These are phyloP conservation scores for baker's yeast (Saccharomyces cerevisiae) DNA, from an alignment of 805 yeast species.

Conservation along the genomic window DNA sequence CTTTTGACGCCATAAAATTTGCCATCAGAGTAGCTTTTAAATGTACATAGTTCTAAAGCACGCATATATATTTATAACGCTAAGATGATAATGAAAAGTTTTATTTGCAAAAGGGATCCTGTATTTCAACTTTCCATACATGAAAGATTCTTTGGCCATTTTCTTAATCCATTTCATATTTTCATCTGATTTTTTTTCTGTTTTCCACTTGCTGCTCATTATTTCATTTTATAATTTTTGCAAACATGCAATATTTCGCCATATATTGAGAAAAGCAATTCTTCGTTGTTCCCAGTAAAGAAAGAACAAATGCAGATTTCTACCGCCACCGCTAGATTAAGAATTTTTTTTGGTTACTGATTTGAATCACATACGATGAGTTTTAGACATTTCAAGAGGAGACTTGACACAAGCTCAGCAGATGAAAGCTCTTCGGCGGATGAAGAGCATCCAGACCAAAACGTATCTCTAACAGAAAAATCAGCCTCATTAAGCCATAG, in stretches of 20 bases:
- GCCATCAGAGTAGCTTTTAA: neutral
- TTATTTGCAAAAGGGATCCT: neutral
- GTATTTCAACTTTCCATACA: neutral
- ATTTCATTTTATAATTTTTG: neutral
- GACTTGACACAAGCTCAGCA: neutral
- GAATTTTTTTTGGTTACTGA: neutral
- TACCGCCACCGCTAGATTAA: neutral
- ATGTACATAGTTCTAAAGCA: neutral
- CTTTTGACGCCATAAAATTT: neutral
- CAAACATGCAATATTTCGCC: neutral
- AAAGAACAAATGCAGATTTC: neutral
- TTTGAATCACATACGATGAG: constrained; percentile 9
- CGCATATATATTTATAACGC: neutral
- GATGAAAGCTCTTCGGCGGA: constrained; percentile 1
- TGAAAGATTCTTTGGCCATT: neutral
- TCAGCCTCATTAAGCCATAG: neutral
- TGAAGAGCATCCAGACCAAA: neutral
- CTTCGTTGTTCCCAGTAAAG: too few relatives aligned
- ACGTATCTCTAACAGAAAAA: neutral
- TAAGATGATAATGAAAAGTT: neutral
- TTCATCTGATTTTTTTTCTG: neutral
- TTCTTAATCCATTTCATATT: neutral
- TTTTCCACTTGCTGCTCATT: neutral
- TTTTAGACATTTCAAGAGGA: constrained; percentile 17
- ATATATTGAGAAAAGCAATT: neutral